These are phyloP conservation scores for Alternaria solani DNA, from an alignment of 2,329 filamentous ascomycete genomes.

Conservation along the genomic window DNA sequence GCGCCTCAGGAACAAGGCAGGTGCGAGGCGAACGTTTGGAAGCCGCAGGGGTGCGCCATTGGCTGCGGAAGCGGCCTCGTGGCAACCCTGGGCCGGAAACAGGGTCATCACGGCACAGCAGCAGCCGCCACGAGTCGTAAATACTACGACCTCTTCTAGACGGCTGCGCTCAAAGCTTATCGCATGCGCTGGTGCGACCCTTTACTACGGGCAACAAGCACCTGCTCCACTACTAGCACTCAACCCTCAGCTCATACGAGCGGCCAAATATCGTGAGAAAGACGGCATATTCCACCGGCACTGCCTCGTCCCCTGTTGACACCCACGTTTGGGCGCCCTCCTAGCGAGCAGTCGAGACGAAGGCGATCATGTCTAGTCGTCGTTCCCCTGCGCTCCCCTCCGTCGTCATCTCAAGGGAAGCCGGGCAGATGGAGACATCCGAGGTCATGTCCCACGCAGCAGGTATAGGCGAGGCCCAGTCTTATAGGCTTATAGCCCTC, in stretches of 20 bases:
- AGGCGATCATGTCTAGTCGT: background rate
- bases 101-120: slow-evolving; percentile 17
- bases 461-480: slow-evolving; percentile 24
- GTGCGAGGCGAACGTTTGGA: slow-evolving; percentile 25
- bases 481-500: slow-evolving; percentile 13
- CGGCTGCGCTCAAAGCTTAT: slow-evolving; percentile 17
- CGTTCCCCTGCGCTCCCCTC: slow-evolving; percentile 6
- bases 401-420: slow-evolving; percentile 6
- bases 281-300: slow-evolving; percentile 1
- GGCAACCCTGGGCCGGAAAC: slow-evolving; percentile 19
- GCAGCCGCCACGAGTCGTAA: slow-evolving; percentile 4
- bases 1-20: slow-evolving; percentile 23
- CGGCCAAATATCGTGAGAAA: slow-evolving; percentile 4
- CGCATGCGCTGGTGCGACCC: slow-evolving; percentile 9
- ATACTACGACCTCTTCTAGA: slow-evolving; percentile 22
- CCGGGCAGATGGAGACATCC: slow-evolving; percentile 5
- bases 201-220: background rate
- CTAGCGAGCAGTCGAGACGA: background rate
- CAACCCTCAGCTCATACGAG: background rate
- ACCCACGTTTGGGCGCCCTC: background rate
- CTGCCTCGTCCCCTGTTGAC: background rate
- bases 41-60: slow-evolving; percentile 13
- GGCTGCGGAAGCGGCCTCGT: slow-evolving; percentile 24
- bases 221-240: background rate
- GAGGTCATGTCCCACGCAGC: slow-evolving; percentile 14